Conservation (phyloP, 2,329 filamentous ascomycete species). For the Ophiobolus disseminans region DNA sequence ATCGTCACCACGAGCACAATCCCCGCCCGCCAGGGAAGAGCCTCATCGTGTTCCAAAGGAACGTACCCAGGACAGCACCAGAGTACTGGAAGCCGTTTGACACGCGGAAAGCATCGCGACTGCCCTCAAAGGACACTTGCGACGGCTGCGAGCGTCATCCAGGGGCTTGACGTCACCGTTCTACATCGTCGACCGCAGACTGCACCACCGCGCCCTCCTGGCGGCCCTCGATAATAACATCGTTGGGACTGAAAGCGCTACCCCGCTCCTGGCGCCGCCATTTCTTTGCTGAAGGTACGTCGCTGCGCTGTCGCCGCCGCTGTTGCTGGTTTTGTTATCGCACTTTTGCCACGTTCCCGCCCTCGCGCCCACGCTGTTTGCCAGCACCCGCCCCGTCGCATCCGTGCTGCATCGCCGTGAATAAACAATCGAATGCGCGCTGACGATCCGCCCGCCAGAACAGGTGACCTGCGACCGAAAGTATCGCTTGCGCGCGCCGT, state of each 20-base stretch:
- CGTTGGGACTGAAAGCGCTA: slow-evolving; percentile 23
- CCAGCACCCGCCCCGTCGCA: slow-evolving; percentile 22
- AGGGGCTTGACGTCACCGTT: slow-evolving; percentile 42
- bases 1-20: slow-evolving; percentile 39
- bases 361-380: slow-evolving; percentile 18
- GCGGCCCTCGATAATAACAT: slow-evolving; percentile 22
- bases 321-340: slow-evolving; percentile 24
- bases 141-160: slow-evolving; percentile 25
- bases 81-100: slow-evolving; percentile 5
- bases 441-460: slow-evolving; percentile 11
- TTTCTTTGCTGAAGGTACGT: slow-evolving; percentile 38
- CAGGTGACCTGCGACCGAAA: slow-evolving; percentile 12
- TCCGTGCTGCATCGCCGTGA: slow-evolving; percentile 8
- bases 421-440: slow-evolving; percentile 15
- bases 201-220: slow-evolving; percentile 26
- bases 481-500: slow-evolving; percentile 16
- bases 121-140: slow-evolving; percentile 16
- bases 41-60: slow-evolving; percentile 32
- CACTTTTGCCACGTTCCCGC: slow-evolving; percentile 26
- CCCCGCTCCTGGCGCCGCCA: slow-evolving; percentile 37
- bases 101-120: slow-evolving; percentile 12
- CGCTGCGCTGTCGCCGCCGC: slow-evolving; percentile 22
- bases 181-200: slow-evolving; percentile 26
- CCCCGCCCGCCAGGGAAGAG: slow-evolving; percentile 34
- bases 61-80: slow-evolving; percentile 15